A percentile compares a stretch with the other conserved stretches of the same genome.
Evolutionary conservation across 163 green algal species (phyloP).

Genomic region (Chlamydomonas reinhardtii): DNA sequence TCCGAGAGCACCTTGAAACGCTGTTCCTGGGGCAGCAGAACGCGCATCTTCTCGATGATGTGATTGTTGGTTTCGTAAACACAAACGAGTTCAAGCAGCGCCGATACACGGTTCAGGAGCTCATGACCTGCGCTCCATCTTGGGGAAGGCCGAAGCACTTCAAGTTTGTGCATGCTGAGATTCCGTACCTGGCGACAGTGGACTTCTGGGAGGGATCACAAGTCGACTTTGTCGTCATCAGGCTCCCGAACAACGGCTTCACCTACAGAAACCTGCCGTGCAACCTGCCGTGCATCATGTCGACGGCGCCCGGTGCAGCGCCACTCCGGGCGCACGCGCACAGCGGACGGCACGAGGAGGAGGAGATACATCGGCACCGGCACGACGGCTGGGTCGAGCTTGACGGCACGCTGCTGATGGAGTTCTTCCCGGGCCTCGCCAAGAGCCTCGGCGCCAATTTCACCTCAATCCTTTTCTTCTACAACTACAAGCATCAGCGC

Average conservation of each 20-base stretch:
- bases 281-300: too few relatives aligned
- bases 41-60: background rate
- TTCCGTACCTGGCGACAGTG: slow-evolving; percentile 6
- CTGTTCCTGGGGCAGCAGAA: background rate
- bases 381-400: background rate
- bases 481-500: slow-evolving; percentile 9
- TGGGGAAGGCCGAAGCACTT: slow-evolving; percentile 11
- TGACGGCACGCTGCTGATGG: slow-evolving; percentile 9
- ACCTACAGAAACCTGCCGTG: too few relatives aligned
- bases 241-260: slow-evolving; percentile 1
- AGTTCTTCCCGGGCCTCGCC: background rate
- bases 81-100: slow-evolving; percentile 2
- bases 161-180: background rate
- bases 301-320: too few relatives aligned
- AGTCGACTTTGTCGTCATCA: background rate
- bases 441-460: background rate
- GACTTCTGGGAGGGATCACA: slow-evolving; percentile 1
- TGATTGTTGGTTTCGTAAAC: background rate
- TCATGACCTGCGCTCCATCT: background rate
- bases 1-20: background rate
- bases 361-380: background rate
- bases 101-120: background rate
- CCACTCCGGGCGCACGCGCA: too few relatives aligned
- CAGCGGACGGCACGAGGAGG: background rate
- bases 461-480: background rate